These are phyloP conservation scores for Fusarium transvaalense DNA, from an alignment of 2,329 filamentous ascomycete species.

Conservation along the genomic window DNA sequence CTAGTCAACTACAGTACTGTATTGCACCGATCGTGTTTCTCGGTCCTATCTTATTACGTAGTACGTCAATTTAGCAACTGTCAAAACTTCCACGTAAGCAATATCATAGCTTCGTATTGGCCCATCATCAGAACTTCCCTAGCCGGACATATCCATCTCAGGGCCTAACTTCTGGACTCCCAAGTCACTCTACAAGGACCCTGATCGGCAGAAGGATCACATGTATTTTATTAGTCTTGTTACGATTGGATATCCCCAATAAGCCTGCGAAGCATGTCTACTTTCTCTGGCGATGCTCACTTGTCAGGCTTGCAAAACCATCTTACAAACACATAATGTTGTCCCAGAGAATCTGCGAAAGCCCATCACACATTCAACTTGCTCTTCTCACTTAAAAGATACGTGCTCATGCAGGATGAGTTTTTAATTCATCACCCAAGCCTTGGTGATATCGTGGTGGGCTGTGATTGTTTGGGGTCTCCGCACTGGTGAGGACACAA, in stretches of 20 bases:
- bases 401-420: neutral
- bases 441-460: constrained; percentile 5
- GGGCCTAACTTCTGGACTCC: neutral
- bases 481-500: constrained; percentile 30
- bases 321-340: neutral
- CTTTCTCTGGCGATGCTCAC: neutral
- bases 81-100: constrained; percentile 5
- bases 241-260: neutral
- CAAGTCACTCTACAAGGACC: constrained; percentile 24
- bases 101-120: constrained; percentile 5
- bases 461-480: constrained; percentile 15
- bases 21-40: constrained; percentile 7
- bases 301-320: neutral
- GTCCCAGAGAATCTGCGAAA: neutral
- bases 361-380: neutral
- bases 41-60: constrained; percentile 21
- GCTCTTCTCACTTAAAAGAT: neutral
- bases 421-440: neutral
- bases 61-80: constrained; percentile 19
- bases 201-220: constrained; percentile 34
- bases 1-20: neutral
- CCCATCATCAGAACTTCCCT: constrained; percentile 11
- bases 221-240: constrained; percentile 6
- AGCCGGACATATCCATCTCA: constrained; percentile 11
- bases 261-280: neutral